Conservation (phyloP, 768 basidiomycete genomes). For the Suillus clintonianus region DNA sequence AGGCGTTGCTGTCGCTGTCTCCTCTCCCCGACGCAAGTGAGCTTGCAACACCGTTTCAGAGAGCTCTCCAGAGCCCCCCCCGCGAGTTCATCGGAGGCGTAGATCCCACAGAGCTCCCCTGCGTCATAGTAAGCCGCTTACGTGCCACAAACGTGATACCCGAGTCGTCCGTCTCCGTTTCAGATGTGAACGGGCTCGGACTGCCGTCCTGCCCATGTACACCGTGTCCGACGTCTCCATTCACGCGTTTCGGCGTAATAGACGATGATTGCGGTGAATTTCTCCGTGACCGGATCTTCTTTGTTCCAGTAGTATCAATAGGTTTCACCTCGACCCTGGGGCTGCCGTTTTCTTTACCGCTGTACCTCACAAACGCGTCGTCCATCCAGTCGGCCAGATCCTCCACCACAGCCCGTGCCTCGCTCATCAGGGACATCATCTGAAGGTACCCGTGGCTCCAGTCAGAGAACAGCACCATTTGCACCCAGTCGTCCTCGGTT, state of each 20-base stretch:
- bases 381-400: constrained; percentile 93
- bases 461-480: constrained; percentile 89
- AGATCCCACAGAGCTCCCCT: constrained; percentile 17
- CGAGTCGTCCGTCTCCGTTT: constrained; percentile 70
- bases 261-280: constrained; percentile 20
- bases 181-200: constrained; percentile 40
- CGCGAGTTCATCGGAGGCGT: constrained; percentile 24
- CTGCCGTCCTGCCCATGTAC: constrained; percentile 14
- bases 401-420: constrained; percentile 75
- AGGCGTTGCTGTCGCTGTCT: background rate
- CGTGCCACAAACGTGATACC: constrained; percentile 74
- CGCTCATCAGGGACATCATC: constrained; percentile 86
- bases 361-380: constrained; percentile 58
- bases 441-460: constrained; percentile 98
- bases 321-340: constrained; percentile 18
- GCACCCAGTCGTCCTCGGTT: constrained; percentile 92
- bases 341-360: constrained; percentile 27
- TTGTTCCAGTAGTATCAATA: constrained; percentile 11
- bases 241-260: constrained; percentile 23
- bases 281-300: constrained; percentile 28
- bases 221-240: background rate
- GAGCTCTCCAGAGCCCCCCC: constrained; percentile 20
- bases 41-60: constrained; percentile 18
- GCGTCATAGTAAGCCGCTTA: constrained; percentile 34
- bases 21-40: background rate